Evolutionary conservation across 176 grass and related monocot species (phyloP).

Genomic region (Ampelocalamus luodianensis): DNA sequence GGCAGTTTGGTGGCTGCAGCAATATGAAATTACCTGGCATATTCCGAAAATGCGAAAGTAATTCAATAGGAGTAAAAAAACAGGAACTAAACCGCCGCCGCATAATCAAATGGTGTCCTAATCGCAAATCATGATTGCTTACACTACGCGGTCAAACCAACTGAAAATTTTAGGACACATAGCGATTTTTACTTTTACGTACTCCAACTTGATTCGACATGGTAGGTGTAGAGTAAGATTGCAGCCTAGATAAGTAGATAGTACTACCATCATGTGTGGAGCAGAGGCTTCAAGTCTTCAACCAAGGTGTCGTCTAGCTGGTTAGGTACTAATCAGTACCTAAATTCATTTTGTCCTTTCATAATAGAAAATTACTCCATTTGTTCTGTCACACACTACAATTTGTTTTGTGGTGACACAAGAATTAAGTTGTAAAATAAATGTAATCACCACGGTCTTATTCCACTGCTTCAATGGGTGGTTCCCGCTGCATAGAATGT

Average conservation of each 20-base stretch:
- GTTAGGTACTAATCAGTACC: background rate
- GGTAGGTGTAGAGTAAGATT: background rate
- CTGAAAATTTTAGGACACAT: background rate
- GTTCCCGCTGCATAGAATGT: background rate
- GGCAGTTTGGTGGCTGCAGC: background rate
- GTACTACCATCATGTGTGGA: background rate
- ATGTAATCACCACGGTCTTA: background rate
- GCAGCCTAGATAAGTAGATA: background rate
- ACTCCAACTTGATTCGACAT: background rate
- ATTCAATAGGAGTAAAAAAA: background rate
- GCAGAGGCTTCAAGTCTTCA: background rate
- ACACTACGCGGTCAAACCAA: background rate
- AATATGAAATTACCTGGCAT: background rate
- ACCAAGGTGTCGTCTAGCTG: background rate
- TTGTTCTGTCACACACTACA: background rate
- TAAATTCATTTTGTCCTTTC: background rate
- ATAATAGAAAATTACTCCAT: background rate
- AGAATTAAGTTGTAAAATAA: background rate
- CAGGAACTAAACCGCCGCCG: background rate
- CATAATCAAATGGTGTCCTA: background rate
- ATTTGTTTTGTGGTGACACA: background rate
- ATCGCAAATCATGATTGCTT: background rate
- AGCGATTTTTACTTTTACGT: background rate
- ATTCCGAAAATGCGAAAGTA: background rate
- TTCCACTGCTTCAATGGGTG: background rate